These are phyloP conservation scores for Phyllosticta paracitricarpa DNA, from an alignment of 2,329 filamentous ascomycete genomes.

Conservation along the genomic window DNA sequence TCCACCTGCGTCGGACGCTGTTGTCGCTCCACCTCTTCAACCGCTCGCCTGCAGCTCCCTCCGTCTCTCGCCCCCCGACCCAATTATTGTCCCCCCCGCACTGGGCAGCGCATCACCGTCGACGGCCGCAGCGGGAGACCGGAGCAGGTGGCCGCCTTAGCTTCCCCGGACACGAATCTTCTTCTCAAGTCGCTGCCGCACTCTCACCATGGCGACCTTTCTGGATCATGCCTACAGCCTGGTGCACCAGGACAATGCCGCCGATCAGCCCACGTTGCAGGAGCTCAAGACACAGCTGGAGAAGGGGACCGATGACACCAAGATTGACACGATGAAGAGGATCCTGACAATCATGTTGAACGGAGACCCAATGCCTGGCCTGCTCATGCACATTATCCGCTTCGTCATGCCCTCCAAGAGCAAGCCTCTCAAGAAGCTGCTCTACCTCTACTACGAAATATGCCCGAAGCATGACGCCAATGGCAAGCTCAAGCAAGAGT, in stretches of 20 bases:
- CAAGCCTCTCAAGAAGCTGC: constrained; percentile 91
- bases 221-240: constrained; percentile 92
- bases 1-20: neutral
- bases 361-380: constrained; percentile 85
- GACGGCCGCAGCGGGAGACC: constrained; percentile 20
- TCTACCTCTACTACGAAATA: constrained; percentile 99
- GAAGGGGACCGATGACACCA: constrained; percentile 86
- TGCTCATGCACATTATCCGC: constrained; percentile 99
- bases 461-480: constrained; percentile 87
- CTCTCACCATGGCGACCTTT: constrained; percentile 74
- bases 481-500: constrained; percentile 98
- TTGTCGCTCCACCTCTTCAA: neutral
- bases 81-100: constrained; percentile 1
- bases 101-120: constrained; percentile 14
- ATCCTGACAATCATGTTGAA: constrained; percentile 97
- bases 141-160: constrained; percentile 16
- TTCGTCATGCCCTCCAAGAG: constrained; percentile 99
- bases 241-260: constrained; percentile 94
- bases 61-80: neutral
- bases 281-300: constrained; percentile 90
- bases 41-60: neutral
- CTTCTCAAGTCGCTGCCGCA: neutral
- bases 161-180: neutral
- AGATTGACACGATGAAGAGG: constrained; percentile 80
- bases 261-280: constrained; percentile 80